Conservation (phyloP, 2,329 filamentous ascomycete species). For the Sclerotinia trifoliorum region DNA sequence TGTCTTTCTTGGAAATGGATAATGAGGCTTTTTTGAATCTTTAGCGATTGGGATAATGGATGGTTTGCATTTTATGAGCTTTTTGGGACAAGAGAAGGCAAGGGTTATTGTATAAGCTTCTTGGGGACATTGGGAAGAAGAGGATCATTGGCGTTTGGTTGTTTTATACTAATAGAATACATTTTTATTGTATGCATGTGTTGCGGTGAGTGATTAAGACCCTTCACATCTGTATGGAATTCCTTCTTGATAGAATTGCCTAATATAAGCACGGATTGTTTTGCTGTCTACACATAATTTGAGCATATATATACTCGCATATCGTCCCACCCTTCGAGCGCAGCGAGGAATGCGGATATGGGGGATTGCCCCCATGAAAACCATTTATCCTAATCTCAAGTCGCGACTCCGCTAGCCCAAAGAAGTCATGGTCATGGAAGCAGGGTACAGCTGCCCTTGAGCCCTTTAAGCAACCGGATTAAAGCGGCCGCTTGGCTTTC, state of each 20-base stretch:
- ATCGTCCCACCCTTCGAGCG: background rate
- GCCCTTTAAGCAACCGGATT: background rate
- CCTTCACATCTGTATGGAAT: background rate
- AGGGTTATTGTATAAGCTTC: background rate
- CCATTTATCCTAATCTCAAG: background rate
- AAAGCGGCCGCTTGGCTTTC: conserved; percentile 7
- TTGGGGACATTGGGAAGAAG: background rate
- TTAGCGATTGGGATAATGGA: background rate
- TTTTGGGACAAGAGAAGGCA: background rate
- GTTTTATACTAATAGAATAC: background rate
- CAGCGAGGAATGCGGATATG: background rate
- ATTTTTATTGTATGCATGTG: background rate
- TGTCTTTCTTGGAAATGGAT: background rate
- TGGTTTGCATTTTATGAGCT: background rate
- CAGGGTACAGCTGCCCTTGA: background rate
- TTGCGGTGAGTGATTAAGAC: background rate
- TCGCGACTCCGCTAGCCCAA: no score
- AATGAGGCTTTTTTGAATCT: background rate
- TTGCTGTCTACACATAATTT: background rate
- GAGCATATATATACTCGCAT: background rate
- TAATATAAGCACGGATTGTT: background rate
- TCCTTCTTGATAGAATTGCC: background rate
- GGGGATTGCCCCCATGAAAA: background rate
- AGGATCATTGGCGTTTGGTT: background rate
- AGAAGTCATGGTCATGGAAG: no score